Base-by-base conservation (phyloP, 1,284 basidiomycete species). In the Fomitiporia mediterranea region DNA sequence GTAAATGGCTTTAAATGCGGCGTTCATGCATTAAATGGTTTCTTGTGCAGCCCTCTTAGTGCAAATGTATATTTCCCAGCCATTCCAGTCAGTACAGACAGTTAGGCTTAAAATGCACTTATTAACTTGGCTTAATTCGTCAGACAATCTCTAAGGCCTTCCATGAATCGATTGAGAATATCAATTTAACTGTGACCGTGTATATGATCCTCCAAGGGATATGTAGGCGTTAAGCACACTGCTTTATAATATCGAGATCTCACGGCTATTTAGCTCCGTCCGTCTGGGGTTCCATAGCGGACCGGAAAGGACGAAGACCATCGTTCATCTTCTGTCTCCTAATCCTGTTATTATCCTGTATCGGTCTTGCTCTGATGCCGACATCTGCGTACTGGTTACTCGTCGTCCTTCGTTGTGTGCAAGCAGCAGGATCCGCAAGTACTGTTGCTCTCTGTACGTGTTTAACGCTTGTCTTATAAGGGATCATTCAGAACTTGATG, bases 131-230 rank as follows among this genome's bases (percentile, higher is more conserved):
- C n/a, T n/a, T n/a, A n/a, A n/a, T n/a, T n/a, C n/a, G n/a, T n/a
- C n/a, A n/a, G 0, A 74, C 77, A 1, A 74, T 92, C 23, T 75
- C 84, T 0, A 58, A 61, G 4, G 84, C 74, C 1, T 88, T 92
- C 60, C 62, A 82, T 61, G 81, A 83, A 58, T 79, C 82, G 0
- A 75, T 76, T 2, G 85, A 89, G 61, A 69, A 83, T 17, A 87
- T 90, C 43, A 89, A 91, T 63, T 65, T 91, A 34, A 88, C 87
- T 0, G 84, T 91, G 27, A 91, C 88, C 0, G 78, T 87, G 55
- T 89, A 91, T 67, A 83, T 91, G 81, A 72, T 90, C 30, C 72
- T 90, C 25, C 89, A 93, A 70, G 89, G 84, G 19, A 68, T 88
- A 42, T 78, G 86, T 86, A 61, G 59, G 74, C 27, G n/a, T n/a